A percentile compares a stretch with the other conserved stretches of the same genome.
Evolutionary conservation across 768 basidiomycete species (phyloP).

Genomic region (Leccinellum rugosiceps): DNA sequence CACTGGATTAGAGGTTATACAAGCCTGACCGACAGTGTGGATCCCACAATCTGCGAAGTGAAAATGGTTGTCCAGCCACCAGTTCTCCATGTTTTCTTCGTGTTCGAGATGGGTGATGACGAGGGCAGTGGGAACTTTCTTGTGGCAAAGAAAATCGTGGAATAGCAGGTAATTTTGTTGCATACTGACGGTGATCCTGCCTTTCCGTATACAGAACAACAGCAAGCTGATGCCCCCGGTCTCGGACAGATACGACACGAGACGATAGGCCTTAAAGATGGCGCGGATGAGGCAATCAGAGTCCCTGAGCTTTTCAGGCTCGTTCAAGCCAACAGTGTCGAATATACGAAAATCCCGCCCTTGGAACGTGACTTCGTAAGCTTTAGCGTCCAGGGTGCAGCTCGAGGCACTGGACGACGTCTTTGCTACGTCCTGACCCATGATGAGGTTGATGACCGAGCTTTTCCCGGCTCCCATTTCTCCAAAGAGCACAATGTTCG

Average conservation of each 20-base stretch:
- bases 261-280: conserved; percentile 32
- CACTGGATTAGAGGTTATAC: conserved; percentile 32
- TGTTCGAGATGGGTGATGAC: conserved; percentile 36
- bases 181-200: conserved; percentile 28
- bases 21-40: conserved; percentile 27
- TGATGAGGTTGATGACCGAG: conserved; percentile 41
- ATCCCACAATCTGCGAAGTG: conserved; percentile 24
- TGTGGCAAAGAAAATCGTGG: conserved; percentile 32
- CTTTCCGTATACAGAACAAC: conserved; percentile 36
- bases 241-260: conserved; percentile 31
- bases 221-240: conserved; percentile 39
- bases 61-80: conserved; percentile 31
- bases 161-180: conserved; percentile 33
- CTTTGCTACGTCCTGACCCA: conserved; percentile 23
- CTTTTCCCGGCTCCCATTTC: conserved; percentile 38
- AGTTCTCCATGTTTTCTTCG: conserved; percentile 34
- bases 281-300: conserved; percentile 26
- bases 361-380: conserved; percentile 24
- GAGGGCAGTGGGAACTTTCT: conserved; percentile 30
- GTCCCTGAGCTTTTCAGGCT: conserved; percentile 24
- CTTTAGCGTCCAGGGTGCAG: conserved; percentile 32
- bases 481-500: conserved; percentile 29
- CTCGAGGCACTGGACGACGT: conserved; percentile 31
- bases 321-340: conserved; percentile 35
- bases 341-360: conserved; percentile 26